Evolutionary conservation across 805 yeast genomes (phyloP), one percentile per base, ranked within the genome.

Genomic region (Pichia cephalocereana): DNA sequence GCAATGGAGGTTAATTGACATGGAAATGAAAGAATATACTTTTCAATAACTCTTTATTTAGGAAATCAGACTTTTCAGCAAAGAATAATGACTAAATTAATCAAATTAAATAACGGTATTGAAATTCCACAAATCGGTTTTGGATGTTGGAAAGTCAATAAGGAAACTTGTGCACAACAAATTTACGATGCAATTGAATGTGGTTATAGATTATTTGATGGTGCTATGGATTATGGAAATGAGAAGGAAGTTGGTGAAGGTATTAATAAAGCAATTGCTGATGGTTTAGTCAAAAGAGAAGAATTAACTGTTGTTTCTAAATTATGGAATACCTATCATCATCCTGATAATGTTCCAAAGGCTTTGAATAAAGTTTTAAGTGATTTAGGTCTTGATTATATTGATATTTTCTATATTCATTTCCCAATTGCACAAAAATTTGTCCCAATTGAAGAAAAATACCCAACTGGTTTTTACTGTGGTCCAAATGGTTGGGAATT

Each of bases 381-480:
- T 28, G 96, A 86, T 65, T 71, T 89, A 71, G 71, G 77, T n/a
- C 70, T 87, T 55, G 95, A 85, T 44, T 88, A 88, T 71, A 54
- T 88, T 52, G 96, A 88, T 67, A 69, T 88, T 57, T 86, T 79
- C 70, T 83, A 85, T 69, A 86, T 88, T 62, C 96, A 88, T 65
- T 88, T 88, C 80, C 96, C 96, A 60, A 75, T 88, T 65, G 86
- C 96, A 23, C 83, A 82, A 69, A 82, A 82, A 62, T 86, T 73
- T 62, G 90, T 88, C 37, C 91, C 90, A 48, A 72, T 86, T 52
- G 88, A 81, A 52, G 85, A 76, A 54, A 77, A 76, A 53, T 88
- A 87, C 67, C 96, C 96, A 43, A 86, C 96, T 36, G 82, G 79
- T 2, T 75, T 82, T 64, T 81, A 82, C 71, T 75, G 79, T 57